Base-by-base conservation (phyloP, 345 rosid species). In the Populus euphratica region DNA sequence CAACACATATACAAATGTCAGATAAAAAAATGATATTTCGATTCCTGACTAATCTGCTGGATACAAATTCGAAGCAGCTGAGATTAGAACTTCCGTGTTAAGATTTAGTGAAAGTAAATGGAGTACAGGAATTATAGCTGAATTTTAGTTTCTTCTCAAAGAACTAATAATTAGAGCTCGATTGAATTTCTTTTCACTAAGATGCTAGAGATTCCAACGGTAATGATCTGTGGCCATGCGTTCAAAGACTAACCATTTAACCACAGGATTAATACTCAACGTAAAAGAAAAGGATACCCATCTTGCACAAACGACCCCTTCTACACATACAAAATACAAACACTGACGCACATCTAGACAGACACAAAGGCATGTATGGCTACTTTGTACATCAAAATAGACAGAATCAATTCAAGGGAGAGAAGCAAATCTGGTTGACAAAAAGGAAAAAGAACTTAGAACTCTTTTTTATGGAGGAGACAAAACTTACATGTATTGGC, bases 401-500 rank as follows among this genome's bases (percentile, higher is more conserved):
- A 43, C 52, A 29, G 8, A 61, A 23, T 8, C 14, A 12, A 39
- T 61, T 39, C 17, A 41, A 33, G 14, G 14, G 50, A 35, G 20
- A 62, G 18, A 38, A 6, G 38, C 5, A 31, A 35, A 43, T 29
- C 35, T 2, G 5, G 20, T 39, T 18, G 10, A 36, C 33, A 49
- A 12, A 39, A 50, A n/a, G 41, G 23, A 12, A 8, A 44, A 36
- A 9, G 41, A 8, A 1, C 8, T 12, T n/a, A 9, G 29, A 36
- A 12, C 13, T 4, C 47, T 69, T 39, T 8, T 21, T 69, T 41
- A 2, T 12, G 2, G 20, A 29, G 59, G 39, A 33, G 16, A 29
- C 11, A 72, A 73, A 69, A 83, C 91, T 82, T 82, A 91, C 96
- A 83, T 31, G 96, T 23, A 76, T 79, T 90, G 83, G 90, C 85